Evolutionary conservation across 2,329 filamentous ascomycete species (phyloP), one percentile per base, ranked within the genome.

Genomic region (Bipolaris sorokiniana): DNA sequence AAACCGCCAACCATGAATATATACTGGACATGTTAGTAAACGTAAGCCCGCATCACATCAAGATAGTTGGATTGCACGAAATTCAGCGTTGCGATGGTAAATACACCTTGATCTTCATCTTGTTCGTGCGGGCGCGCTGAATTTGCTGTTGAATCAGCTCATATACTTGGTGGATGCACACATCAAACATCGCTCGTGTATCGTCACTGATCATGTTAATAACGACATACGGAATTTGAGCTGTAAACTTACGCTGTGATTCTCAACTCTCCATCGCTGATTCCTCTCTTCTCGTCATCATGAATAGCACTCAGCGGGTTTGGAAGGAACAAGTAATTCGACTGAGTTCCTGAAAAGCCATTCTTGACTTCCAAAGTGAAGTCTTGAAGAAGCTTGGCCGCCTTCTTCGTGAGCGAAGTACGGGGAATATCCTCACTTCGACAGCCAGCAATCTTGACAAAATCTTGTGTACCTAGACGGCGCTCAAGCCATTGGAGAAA

Each of bases 1-100:
- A 73, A 72, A 0, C 72, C 71, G 1, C 69, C 70, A 0, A 73
- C 66, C 23, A 72, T 33, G 53, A 71, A 66, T 0, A 71, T 18
- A 7, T 54, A 68, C 26, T 28, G 9, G 3, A 10, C 2, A 10
- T 10, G 9, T 28, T 7, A 28, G 26, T 3, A 28, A 9, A 28
- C n/a, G n/a, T n/a, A n/a, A n/a, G n/a, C n/a, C n/a, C n/a, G n/a
- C n/a, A n/a, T n/a, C n/a, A n/a, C n/a, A n/a, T n/a, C n/a, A n/a
- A n/a, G n/a, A n/a, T n/a, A n/a, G n/a, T n/a, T n/a, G n/a, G n/a
- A n/a, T n/a, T n/a, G n/a, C n/a, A n/a, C n/a, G n/a, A n/a, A n/a
- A n/a, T n/a, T n/a, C n/a, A n/a, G n/a, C n/a, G n/a, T n/a, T n/a
- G n/a, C n/a, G n/a, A n/a, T n/a, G n/a, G n/a, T n/a, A n/a, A n/a